These are phyloP conservation scores for Leishmania braziliensis DNA, from an alignment of 208 protist species.

Conservation along the genomic window DNA sequence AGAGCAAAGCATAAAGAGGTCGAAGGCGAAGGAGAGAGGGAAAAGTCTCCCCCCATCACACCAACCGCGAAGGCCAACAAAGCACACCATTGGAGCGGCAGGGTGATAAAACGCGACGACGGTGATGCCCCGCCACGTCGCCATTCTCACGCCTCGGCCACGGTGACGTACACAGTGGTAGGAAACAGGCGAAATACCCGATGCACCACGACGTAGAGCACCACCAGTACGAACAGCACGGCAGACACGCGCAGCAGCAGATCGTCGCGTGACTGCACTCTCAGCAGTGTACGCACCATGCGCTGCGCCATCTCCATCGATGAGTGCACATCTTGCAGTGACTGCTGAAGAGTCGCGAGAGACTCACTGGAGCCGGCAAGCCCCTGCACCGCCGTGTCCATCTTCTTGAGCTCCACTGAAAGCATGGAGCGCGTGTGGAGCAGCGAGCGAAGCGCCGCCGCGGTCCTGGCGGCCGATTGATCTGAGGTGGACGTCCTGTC, in stretches of 20 bases:
- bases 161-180: conserved; percentile 42
- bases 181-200: conserved; percentile 78
- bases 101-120: neutral
- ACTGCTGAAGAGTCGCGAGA: conserved; percentile 44
- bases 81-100: neutral
- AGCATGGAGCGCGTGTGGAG: conserved; percentile 77
- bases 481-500: conserved; percentile 15
- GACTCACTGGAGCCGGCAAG: conserved; percentile 53
- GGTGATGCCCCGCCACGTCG: neutral
- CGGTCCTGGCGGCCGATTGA: conserved; percentile 33
- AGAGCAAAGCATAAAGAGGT: neutral
- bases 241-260: conserved; percentile 61
- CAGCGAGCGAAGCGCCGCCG: conserved; percentile 70
- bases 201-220: conserved; percentile 69
- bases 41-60: neutral
- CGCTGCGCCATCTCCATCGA: conserved; percentile 67
- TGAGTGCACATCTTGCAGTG: conserved; percentile 67
- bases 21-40: neutral
- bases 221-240: conserved; percentile 55
- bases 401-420: conserved; percentile 72
- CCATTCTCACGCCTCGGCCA: conserved; percentile 6
- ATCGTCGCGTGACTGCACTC: conserved; percentile 69
- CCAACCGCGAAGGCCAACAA: neutral
- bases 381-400: conserved; percentile 64
- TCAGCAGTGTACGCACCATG: conserved; percentile 57